Percentiles rank a stretch among this genome's conserved stretches.
Evolutionary conservation across 2,329 filamentous ascomycete species (phyloP).

Genomic region (Xylogone sp.): DNA sequence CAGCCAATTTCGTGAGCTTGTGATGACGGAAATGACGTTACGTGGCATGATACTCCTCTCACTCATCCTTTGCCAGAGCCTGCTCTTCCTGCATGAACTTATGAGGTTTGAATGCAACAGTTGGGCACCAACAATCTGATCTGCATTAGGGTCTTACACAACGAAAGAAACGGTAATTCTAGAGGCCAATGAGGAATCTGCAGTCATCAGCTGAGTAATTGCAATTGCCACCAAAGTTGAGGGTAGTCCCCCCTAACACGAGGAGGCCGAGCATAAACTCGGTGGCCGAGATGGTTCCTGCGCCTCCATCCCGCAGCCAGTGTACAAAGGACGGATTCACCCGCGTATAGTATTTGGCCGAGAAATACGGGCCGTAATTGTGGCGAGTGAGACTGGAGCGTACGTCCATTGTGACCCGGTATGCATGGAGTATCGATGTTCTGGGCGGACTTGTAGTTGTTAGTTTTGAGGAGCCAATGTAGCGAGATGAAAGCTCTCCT

Average conservation of each 20-base stretch:
- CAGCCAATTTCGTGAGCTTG: conserved; percentile 6
- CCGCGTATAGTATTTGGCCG: not conserved
- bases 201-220: too few relatives aligned
- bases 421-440: not conserved
- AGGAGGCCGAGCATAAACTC: not conserved
- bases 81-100: not conserved
- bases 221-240: too few relatives aligned
- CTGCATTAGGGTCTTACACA: not conserved
- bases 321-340: not conserved
- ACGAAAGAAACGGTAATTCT: too few relatives aligned
- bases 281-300: not conserved
- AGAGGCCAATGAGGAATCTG: too few relatives aligned
- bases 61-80: not conserved
- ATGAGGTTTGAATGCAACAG: not conserved
- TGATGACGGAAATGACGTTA: conserved; percentile 5
- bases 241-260: too few relatives aligned
- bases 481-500: not conserved
- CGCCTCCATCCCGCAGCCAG: not conserved
- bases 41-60: not conserved
- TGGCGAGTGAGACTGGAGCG: not conserved
- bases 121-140: not conserved
- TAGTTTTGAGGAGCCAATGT: not conserved
- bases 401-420: not conserved
- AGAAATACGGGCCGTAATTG: not conserved
- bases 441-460: not conserved